Base-by-base conservation (phyloP, 148 eudicot genomes). In the Gaultheria prostrata region DNA sequence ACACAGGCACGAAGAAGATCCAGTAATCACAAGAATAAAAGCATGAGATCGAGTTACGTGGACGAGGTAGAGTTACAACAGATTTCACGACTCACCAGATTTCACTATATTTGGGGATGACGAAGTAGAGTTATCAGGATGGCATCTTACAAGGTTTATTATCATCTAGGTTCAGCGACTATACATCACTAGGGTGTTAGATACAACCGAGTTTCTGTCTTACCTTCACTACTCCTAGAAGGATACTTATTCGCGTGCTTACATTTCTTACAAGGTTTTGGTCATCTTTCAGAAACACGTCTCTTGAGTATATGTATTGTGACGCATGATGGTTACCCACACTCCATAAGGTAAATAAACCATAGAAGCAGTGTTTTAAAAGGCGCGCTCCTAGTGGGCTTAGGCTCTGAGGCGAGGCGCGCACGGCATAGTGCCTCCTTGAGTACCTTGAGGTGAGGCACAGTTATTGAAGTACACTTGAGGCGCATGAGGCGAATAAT, bases 281-380 rank as follows among this genome's bases (percentile, higher is more conserved):
- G 56, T 46, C 32, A 13, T 76, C 33, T 76, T 76, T 46, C 56
- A 76, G 56, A 48, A 76, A 48, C 32, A 48, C 3, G 28, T 76
- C 32, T 18, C 51, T n/a, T 1, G 56, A n/a, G 56, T 76, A 14
- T 48, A 48, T 76, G 3, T 76, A 24, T 76, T 24, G 21, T 24
- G 28, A 48, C 48, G 56, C 56, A 48, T 12, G 35, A 76, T 76
- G 50, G 43, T 73, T 35, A 72, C 49, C 51, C 28, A n/a, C 54
- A 75, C 26, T 46, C 50, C 18, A 24, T 13, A 75, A 75, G 78
- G 14, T 21, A 26, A 75, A 75, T 46, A 75, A 75, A n/a, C 79
- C 79, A 48, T 76, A 49, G 15, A 48, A 48, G 69, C 69, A 57
- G 28, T 59, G 65, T 61, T n/a, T 8, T 2, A 61, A 8, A 61